Base-by-base conservation (phyloP, 352 stramenopile species). In the Globisporangium barbulae region DNA sequence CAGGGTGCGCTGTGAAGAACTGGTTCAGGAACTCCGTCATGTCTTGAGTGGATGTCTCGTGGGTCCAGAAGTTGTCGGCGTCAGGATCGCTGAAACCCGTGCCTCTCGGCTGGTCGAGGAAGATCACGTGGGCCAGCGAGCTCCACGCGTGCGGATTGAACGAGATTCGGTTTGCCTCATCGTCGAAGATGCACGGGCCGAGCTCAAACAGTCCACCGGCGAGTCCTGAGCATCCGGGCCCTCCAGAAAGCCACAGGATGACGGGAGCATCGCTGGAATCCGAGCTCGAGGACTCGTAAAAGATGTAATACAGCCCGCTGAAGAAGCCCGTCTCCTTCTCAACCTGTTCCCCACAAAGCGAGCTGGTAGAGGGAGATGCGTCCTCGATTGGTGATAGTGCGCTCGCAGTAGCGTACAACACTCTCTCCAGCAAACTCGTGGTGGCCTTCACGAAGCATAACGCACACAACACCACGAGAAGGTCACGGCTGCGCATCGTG, bases 221-320 rank as follows among this genome's bases (percentile, higher is more conserved):
- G 13, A 97, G 78, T 8, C 90, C 96, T 5, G 91, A 98, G 79
- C 97, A 99, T 1, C 97, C 96, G 10, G 97, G 97, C 17, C 97
- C 97, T 33, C 97, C 97, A 8, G 94, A 98, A 6, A 99, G 78
- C 97, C 97, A 99, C 8, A 99, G 65, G 10, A 99, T 82, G 28
- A 99, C 80, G 0, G 97, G 97, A 21, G 73, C 65, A 3, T 60
- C 45, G 30, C 10, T 44, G 12, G 21, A 13, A 42, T 50, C 55
- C 41, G 19, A 12, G 28, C 35, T 60, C 22, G 78, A 71, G 3
- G 83, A 83, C 48, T 88, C 73, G 62, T 90, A 94, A 39, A 88
- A 90, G 37, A 90, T 67, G 63, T 91, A 94, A 71, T 82, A 93
- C 35, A 94, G 59, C 52, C 64, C 78, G 47, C 89, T 81, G 22